Conservation (phyloP, 352 stramenopile genomes). For the Phytophthora lateralis region DNA sequence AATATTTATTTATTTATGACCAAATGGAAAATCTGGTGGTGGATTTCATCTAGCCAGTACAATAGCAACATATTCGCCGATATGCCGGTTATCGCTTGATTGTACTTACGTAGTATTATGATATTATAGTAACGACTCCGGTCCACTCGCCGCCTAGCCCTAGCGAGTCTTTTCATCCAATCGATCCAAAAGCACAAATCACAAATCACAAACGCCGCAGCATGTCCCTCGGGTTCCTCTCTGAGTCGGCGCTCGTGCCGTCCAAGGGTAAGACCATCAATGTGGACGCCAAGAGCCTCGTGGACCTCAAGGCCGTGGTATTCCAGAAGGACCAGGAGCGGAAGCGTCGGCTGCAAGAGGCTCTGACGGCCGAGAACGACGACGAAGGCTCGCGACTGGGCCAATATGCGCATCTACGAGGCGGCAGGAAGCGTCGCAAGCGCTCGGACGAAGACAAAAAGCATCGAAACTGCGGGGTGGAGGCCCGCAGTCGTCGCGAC, state of each 20-base stretch:
- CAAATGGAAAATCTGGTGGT: no score
- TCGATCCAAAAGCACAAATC: background rate
- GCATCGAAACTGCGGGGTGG: slow-evolving; percentile 59
- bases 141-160: no score
- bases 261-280: slow-evolving; percentile 91
- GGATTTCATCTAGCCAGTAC: no score
- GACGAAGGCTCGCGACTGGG: slow-evolving; percentile 23
- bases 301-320: slow-evolving; percentile 84
- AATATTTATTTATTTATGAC: no score
- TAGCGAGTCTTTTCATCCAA: no score
- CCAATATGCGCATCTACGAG: slow-evolving; percentile 56
- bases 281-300: slow-evolving; percentile 82
- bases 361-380: slow-evolving; percentile 33
- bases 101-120: no score
- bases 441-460: slow-evolving; percentile 33
- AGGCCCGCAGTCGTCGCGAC: slow-evolving; percentile 57
- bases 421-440: slow-evolving; percentile 40
- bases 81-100: no score
- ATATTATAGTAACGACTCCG: no score
- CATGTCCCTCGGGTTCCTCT: slow-evolving; percentile 93
- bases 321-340: slow-evolving; percentile 86
- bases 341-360: slow-evolving; percentile 54
- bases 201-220: background rate
- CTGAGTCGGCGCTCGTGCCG: slow-evolving; percentile 90
- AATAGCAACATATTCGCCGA: no score